Evolutionary conservation across 768 basidiomycete species (phyloP).

Genomic region (Leucogyrophana mollusca): DNA sequence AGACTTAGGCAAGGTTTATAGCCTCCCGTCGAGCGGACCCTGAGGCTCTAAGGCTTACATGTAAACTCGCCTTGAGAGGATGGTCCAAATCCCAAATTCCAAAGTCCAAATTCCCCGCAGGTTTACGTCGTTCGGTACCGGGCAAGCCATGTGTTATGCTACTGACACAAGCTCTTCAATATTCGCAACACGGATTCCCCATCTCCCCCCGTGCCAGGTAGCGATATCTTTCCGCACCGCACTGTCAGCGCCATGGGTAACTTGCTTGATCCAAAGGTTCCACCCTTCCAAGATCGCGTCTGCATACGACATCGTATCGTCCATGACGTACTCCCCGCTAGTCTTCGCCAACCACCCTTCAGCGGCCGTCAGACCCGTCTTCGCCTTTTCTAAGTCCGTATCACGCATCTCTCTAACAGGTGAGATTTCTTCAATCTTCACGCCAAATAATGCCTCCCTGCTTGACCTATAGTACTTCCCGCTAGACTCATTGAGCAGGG

Average conservation of each 20-base stretch:
- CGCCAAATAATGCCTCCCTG: slow-evolving; percentile 30
- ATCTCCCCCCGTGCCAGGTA: slow-evolving; percentile 24
- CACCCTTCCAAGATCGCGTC: slow-evolving; percentile 21
- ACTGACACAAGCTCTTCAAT: slow-evolving; percentile 10
- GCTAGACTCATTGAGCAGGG: no score
- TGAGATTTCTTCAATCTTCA: slow-evolving; percentile 37
- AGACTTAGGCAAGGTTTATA: no score
- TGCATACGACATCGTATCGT: slow-evolving; percentile 28
- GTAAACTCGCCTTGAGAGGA: no score
- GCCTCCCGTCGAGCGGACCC: no score
- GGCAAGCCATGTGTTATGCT: no score
- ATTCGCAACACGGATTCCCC: slow-evolving; percentile 20
- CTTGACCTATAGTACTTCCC: no score
- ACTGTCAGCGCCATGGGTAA: slow-evolving; percentile 18
- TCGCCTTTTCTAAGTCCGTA: slow-evolving; percentile 21
- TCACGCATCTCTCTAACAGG: slow-evolving; percentile 33
- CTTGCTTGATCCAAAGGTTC: slow-evolving; percentile 15
- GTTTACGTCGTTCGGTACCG: no score
- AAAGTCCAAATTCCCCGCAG: no score
- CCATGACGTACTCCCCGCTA: slow-evolving; percentile 28
- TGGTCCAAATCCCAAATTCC: no score
- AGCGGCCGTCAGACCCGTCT: slow-evolving; percentile 10
- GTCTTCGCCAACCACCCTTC: slow-evolving; percentile 20
- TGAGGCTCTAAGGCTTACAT: no score
- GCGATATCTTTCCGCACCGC: slow-evolving; percentile 17